Evolutionary conservation across 306 rosid species (phyloP), one percentile per base, ranked within the genome.

Genomic region (Ochetophila trinervis): DNA sequence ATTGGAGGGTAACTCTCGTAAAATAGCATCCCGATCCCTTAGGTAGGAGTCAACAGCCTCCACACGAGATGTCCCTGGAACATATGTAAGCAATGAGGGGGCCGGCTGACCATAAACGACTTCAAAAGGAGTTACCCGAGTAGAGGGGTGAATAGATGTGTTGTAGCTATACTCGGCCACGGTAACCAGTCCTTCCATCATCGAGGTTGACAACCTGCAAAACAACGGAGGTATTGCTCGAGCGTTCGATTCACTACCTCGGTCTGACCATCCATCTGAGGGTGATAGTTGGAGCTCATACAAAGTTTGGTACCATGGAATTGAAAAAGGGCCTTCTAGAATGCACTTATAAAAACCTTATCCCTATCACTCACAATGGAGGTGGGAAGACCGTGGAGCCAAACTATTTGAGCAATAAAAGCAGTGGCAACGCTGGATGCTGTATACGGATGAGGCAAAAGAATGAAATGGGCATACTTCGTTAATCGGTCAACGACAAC

Each of bases 331-430:
- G n/a, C 0, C 1, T 9, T 1, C n/a, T 6, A 22, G 15, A 24
- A 22, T 0, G 2, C 1, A 3, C 34, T 56, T 2, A 10, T 3
- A 1, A 22, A 24, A 0, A 8, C 0, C 0, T 2, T 4, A 0
- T 7, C 42, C 3, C 19, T 3, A 2, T 24, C 42, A 10, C 42
- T 12, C 0, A 4, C 21, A 3, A 24, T 27, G 1, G 42, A 23
- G 9, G 18, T 3, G 1, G 42, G 62, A 10, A 57, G 2, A 0
- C 62, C 62, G 2, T 57, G 59, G 0, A 54, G 59, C 0, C 13
- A 0, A 8, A 54, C 24, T 0, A 54, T 23, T 0, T 54, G 0
- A 0, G 10, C 11, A 2, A 22, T 0, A 1, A 4, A 27, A 27
- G 4, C 3, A 4, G 32, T 4, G 4, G 32, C 4, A 4, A 27